Evolutionary conservation across 352 stramenopile species (phyloP), one percentile per base, ranked within the genome.

Genomic region (Globisporangium mamillatum): DNA sequence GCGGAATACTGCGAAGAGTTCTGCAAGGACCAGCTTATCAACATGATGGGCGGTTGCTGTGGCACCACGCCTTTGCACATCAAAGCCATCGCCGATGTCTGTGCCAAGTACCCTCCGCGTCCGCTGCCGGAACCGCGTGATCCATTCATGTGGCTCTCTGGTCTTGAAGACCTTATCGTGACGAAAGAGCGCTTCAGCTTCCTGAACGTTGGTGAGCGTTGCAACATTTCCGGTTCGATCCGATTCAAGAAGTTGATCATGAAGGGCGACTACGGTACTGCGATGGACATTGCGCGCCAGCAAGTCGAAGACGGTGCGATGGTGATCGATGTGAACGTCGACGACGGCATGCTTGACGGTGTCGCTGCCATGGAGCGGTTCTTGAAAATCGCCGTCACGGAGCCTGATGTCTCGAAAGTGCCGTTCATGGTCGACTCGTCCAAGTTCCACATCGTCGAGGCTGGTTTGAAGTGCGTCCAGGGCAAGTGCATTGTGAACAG

Each of bases 271-370:
- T 99, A 98, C 74, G 89, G 74, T 63, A 91, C 91, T 67, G 94
- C 94, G 24, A 98, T 99, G 95, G 95, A 98, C 61, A 97, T 99
- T 74, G 96, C 96, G 4, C 97, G 97, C 68, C 87, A 98, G 66
- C 96, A 99, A 75, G 95, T 99, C 7, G 97, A 98, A 67, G 97
- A 98, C 72, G 97, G 97, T 59, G 97, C 97, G 27, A 97, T 98
- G 86, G 95, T 99, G 10, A 97, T 99, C 75, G 95, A 99, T 77
- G 97, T 99, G 69, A 99, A 99, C 78, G 93, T 99, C n/a, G 97
- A 99, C 73, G 97, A 99, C 73, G 97, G 97, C 69, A 97, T 99
- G 81, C 76, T 99, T 41, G 97, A 99, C 73, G 96, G 97, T 60
- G 74, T 99, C 56, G 86, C 91, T 7, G 95, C 95, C 10, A 99